Percentiles rank a stretch among this genome's conserved stretches.
Evolutionary conservation across 139 green algal species (phyloP).

Genomic region (Trebouxia sp.): DNA sequence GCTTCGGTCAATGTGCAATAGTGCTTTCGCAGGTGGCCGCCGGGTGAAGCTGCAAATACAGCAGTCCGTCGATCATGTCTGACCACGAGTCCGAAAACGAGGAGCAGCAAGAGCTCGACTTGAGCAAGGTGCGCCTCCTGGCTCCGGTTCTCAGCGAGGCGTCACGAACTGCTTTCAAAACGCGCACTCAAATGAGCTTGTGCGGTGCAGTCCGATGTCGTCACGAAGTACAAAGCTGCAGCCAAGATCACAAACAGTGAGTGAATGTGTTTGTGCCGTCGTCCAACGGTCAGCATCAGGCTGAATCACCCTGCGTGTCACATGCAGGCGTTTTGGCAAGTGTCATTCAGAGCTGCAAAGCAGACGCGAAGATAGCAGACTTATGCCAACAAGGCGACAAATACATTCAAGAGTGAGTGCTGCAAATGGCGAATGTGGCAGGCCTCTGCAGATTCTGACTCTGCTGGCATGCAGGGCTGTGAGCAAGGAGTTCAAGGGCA

Average conservation of each 20-base stretch:
- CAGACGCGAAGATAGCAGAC: conserved; percentile 92
- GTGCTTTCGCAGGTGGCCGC: neutral
- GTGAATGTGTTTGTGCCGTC: conserved; percentile 30
- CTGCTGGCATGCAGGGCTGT: conserved; percentile 61
- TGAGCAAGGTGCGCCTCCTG: conserved; percentile 53
- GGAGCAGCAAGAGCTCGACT: conserved; percentile 69
- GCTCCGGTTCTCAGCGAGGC: too few species aligned
- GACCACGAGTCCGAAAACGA: conserved; percentile 53
- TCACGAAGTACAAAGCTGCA: conserved; percentile 99
- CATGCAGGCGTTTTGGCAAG: conserved; percentile 80
- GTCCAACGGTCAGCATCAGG: neutral
- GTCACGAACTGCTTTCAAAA: neutral
- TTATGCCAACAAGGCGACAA: conserved; percentile 84
- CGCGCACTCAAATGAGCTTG: neutral
- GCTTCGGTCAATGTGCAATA: neutral
- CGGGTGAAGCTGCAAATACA: too few species aligned
- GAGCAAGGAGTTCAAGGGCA: conserved; percentile 91
- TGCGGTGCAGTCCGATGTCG: conserved; percentile 83
- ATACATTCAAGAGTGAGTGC: conserved; percentile 77
- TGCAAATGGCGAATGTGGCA: too few species aligned
- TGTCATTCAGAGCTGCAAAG: conserved; percentile 72
- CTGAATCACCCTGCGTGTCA: neutral
- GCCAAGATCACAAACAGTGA: conserved; percentile 96
- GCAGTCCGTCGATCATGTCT: conserved; percentile 43
- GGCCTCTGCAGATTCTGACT: neutral